Evolutionary conservation across 2,329 filamentous ascomycete species (phyloP).

Genomic region (Neonectria sp.): DNA sequence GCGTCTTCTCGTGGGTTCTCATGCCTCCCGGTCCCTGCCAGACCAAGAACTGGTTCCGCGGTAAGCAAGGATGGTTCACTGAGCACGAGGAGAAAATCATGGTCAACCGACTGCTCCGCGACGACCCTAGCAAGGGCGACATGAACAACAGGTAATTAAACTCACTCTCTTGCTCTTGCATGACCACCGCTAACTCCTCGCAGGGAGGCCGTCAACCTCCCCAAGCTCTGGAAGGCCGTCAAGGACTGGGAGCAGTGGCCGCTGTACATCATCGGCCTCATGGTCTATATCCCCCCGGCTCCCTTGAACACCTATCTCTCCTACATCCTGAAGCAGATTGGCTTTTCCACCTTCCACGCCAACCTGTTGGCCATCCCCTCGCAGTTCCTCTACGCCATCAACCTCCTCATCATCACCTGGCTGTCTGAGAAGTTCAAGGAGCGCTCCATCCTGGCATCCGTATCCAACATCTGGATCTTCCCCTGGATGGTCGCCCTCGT

Average conservation of each 20-base stretch:
- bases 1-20: constrained; percentile 60
- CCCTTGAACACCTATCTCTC: constrained; percentile 63
- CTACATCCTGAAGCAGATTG: constrained; percentile 59
- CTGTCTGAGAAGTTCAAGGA: constrained; percentile 61
- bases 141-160: constrained; percentile 69
- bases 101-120: constrained; percentile 72
- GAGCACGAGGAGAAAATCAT: constrained; percentile 74
- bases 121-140: constrained; percentile 73
- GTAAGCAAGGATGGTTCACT: constrained; percentile 73
- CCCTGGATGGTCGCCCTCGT: constrained; percentile 64
- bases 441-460: constrained; percentile 60
- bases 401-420: constrained; percentile 62
- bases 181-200: constrained; percentile 49
- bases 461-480: constrained; percentile 66
- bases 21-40: constrained; percentile 64
- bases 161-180: rapidly evolving
- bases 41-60: constrained; percentile 70
- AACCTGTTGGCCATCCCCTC: constrained; percentile 63
- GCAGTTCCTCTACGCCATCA: constrained; percentile 61
- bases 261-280: constrained; percentile 63
- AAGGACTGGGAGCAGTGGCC: constrained; percentile 75
- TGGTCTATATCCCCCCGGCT: constrained; percentile 58
- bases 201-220: constrained; percentile 52
- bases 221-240: constrained; percentile 64
- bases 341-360: constrained; percentile 61